These are phyloP conservation scores for Coniochaeta hoffmannii DNA, from an alignment of 2,329 filamentous ascomycete species.

Conservation along the genomic window DNA sequence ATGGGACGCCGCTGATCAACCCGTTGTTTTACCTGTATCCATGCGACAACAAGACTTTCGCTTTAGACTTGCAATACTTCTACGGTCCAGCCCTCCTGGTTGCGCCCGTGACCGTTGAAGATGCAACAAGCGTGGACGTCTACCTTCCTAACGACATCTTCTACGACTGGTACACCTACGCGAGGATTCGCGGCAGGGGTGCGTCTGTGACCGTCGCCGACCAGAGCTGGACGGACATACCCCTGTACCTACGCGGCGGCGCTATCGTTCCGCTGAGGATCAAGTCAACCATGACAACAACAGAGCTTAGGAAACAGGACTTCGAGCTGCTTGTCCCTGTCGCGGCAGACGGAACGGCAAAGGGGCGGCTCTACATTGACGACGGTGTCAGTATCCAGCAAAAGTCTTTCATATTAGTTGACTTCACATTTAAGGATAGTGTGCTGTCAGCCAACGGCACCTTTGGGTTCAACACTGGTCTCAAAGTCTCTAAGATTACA, in stretches of 20 bases:
- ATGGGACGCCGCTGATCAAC: slow-evolving; percentile 58
- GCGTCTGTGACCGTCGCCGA: slow-evolving; percentile 27
- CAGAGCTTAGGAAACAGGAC: slow-evolving; percentile 52
- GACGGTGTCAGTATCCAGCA: slow-evolving; percentile 66
- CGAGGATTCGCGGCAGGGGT: slow-evolving; percentile 32
- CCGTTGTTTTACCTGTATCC: slow-evolving; percentile 66
- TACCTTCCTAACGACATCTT: slow-evolving; percentile 41
- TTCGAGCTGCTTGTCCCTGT: slow-evolving; percentile 68
- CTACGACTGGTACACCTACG: slow-evolving; percentile 44
- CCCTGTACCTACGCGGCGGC: slow-evolving; percentile 61
- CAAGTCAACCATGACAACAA: slow-evolving; percentile 54
- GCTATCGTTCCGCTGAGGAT: slow-evolving; percentile 55
- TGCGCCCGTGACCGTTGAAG: slow-evolving; percentile 35
- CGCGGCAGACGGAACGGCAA: slow-evolving; percentile 52
- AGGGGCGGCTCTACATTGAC: slow-evolving; percentile 66
- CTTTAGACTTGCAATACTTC: slow-evolving; percentile 39
- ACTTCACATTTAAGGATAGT: slow-evolving; percentile 50
- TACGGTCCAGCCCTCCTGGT: slow-evolving; percentile 36
- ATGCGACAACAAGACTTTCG: slow-evolving; percentile 30
- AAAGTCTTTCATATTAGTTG: slow-evolving; percentile 44
- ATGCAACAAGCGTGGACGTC: slow-evolving; percentile 32
- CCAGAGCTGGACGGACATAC: slow-evolving; percentile 44
- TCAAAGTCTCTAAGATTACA: slow-evolving; percentile 40
- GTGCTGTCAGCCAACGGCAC: slow-evolving; percentile 41
- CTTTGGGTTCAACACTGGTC: slow-evolving; percentile 42